Base-by-base conservation (phyloP, 1,284 basidiomycete species). In the Cryptococcus hybrid region DNA sequence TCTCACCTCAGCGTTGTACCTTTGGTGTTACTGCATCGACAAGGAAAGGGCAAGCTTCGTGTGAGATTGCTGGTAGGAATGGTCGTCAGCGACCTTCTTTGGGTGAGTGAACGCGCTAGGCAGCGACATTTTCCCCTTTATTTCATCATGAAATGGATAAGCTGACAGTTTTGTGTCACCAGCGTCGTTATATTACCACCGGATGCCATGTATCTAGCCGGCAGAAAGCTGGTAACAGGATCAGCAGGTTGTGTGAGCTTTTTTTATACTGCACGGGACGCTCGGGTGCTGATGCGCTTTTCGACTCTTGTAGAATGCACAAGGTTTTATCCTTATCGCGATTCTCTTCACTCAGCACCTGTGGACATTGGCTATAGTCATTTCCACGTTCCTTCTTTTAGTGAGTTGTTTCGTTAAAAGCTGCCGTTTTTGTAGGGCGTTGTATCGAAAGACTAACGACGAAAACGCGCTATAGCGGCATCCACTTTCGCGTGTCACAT, bases 291-390 rank as follows among this genome's bases (percentile, higher is more conserved):
- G 15, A 50, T n/a, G 43, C 43, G 4, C 37, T 47, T n/a, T 9
- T 13, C 5, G 13, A 30, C 7, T 43, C 13, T 51, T n/a, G 6
- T 53, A 74, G 72, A 60, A 70, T 49, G 67, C 60, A 15, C 40
- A 52, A 1, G 75, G 62, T 2, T 75, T 73, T 55, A 8, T 75
- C 36, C 55, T 74, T 46, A 73, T 70, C 9, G 37, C 60, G 0
- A 58, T 71, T 7, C 56, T 77, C 1, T 75, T 75, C 55, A 67
- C 68, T 3, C 75, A 77, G 56, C 71, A 76, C 58, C 52, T 75
- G 2, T 76, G 73, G 71, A 74, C 73, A 13, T 45, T 74, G 37
- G 46, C 51, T 13, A 72, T 76, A n/a, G 74, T 71, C 12, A 47
- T 73, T 15, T 67, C 72, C 1, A 77, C 75, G 2, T 74, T 66